These are phyloP conservation scores for Geotrichum candidum DNA, from an alignment of 1,139 yeast species.

Conservation along the genomic window DNA sequence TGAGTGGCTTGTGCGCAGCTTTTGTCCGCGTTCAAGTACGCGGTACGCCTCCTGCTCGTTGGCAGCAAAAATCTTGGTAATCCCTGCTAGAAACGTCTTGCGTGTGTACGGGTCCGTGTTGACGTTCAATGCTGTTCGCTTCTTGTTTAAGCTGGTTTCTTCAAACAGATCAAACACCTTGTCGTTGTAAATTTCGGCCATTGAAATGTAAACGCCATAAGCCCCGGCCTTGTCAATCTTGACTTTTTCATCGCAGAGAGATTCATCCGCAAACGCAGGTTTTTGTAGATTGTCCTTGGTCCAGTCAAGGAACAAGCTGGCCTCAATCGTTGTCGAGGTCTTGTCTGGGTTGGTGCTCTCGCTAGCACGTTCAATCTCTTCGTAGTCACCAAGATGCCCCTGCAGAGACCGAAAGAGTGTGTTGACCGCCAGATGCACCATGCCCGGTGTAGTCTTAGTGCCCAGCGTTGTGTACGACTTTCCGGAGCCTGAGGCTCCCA, in stretches of 20 bases:
- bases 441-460: constrained; percentile 30
- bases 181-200: constrained; percentile 37
- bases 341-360: constrained; percentile 25
- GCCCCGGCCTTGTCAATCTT: constrained; percentile 20
- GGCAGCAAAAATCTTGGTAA: constrained; percentile 29
- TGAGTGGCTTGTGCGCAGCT: constrained; percentile 31
- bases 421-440: constrained; percentile 33
- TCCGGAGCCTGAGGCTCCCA: constrained; percentile 51
- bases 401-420: constrained; percentile 43
- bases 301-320: constrained; percentile 32
- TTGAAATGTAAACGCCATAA: constrained; percentile 32
- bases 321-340: constrained; percentile 35
- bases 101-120: constrained; percentile 26
- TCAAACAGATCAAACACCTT: constrained; percentile 24
- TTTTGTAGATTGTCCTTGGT: constrained; percentile 19
- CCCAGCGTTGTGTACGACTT: constrained; percentile 36
- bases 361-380: constrained; percentile 28
- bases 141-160: constrained; percentile 5
- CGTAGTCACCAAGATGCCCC: constrained; percentile 39
- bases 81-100: constrained; percentile 24
- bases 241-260: constrained; percentile 20
- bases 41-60: constrained; percentile 29
- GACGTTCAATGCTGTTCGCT: constrained; percentile 24
- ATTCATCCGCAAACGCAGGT: constrained; percentile 12
- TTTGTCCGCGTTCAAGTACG: constrained; percentile 29